Evolutionary conservation across 805 yeast genomes (phyloP).

Genomic region (Candida ovalis): DNA sequence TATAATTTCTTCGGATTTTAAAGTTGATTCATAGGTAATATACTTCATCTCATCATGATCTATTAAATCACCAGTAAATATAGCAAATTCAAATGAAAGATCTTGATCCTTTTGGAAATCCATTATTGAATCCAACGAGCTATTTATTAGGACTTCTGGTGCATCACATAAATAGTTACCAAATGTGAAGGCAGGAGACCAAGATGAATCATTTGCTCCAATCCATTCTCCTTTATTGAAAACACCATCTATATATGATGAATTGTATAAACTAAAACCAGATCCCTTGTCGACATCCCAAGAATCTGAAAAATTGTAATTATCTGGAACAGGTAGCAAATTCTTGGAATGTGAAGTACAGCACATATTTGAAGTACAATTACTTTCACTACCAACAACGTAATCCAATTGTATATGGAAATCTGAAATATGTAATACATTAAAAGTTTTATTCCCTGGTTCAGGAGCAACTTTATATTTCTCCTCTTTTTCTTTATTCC

Average conservation of each 20-base stretch:
- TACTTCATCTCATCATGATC: constrained; percentile 58
- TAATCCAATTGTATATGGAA: constrained; percentile 59
- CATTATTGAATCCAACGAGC: constrained; percentile 44
- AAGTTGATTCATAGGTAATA: constrained; percentile 44
- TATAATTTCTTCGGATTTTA: constrained; percentile 48
- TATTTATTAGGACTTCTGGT: constrained; percentile 58
- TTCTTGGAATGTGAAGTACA: constrained; percentile 52
- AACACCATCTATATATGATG: constrained; percentile 28
- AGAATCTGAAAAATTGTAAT: constrained; percentile 36
- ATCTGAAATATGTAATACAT: constrained; percentile 64
- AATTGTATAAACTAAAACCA: constrained; percentile 23
- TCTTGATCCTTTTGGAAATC: constrained; percentile 30
- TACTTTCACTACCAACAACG: constrained; percentile 52
- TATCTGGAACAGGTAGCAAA: constrained; percentile 34
- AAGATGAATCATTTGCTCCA: constrained; percentile 27
- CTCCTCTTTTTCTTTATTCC: constrained; percentile 35
- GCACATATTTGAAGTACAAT: constrained; percentile 55
- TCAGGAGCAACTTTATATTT: constrained; percentile 42
- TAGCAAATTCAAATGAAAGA: constrained; percentile 50
- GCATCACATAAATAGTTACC: constrained; percentile 66
- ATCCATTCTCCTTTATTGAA: constrained; percentile 28
- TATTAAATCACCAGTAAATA: constrained; percentile 73
- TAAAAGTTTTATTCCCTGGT: constrained; percentile 38
- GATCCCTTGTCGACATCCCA: constrained; percentile 7
- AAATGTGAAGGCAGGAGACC: constrained; percentile 54